Base-by-base conservation (phyloP, 2,329 filamentous ascomycete species). In the Xylaria sp. region DNA sequence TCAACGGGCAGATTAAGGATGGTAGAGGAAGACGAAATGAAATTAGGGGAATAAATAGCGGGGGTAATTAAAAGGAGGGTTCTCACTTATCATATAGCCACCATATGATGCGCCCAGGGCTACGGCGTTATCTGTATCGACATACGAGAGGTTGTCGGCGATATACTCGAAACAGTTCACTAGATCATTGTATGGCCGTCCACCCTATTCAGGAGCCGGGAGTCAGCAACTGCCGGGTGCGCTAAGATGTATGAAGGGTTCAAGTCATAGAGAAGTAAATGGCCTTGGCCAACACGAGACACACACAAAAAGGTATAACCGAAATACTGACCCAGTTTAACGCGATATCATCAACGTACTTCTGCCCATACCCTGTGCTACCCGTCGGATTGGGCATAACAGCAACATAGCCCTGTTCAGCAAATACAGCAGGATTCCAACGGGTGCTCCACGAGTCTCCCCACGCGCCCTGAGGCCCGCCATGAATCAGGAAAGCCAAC, bases 351-450 rank as follows among this genome's bases (percentile, higher is more conserved):
- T 97, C 90, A 37, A 90, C 89, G 64, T 95, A 87, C 37, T 87
- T 86, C 81, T 95, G 91, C 5, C 93, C 93, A 75, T 94, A 97
- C 2, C 93, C 92, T 5, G 92, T 94, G 75, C 89, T 92, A 21
- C 93, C 93, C 0, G 93, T 96, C 9, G 92, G 92, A 78, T 97
- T 97, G 10, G 93, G 92, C 59, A 89, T 86, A 55, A 97, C 89
- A 25, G 92, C 92, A 3, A 97, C 87, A 77, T 96, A 97, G 54
- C 93, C 93, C 81, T 95, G 92, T 78, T 97, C 93, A 3, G 93
- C 93, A 77, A 93, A 97, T 10, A 95, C 86, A 68, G 92, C 92
- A 1, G 92, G 91, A 77, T 97, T 97, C 93, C 93, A 97, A 21
- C 93, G 85, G 2, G 91, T 93, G 60, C 73, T 77, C 72, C 93